Evolutionary conservation across 352 stramenopile species (phyloP).

Genomic region (Phytophthora nicotianae): DNA sequence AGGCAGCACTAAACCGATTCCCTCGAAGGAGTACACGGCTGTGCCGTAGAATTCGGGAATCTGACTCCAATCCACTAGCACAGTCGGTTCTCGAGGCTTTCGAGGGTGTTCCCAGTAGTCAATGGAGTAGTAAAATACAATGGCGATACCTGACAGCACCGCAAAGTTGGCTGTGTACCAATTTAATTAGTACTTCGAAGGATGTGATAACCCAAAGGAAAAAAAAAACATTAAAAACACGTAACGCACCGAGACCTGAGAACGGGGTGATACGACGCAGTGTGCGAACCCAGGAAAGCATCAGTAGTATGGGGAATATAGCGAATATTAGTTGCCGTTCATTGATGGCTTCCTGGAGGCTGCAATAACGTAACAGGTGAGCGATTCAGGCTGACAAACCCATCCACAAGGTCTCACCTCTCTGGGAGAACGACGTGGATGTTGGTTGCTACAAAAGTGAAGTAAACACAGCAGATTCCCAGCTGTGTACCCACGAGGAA

Average conservation of each 20-base stretch:
- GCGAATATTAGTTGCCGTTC: slow-evolving; percentile 79
- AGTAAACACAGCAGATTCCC: slow-evolving; percentile 86
- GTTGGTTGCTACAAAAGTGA: slow-evolving; percentile 85
- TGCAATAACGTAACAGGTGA: slow-evolving; percentile 20
- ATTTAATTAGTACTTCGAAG: slow-evolving; percentile 5
- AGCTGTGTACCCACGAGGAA: slow-evolving; percentile 82
- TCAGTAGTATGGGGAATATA: slow-evolving; percentile 69
- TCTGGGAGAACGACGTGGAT: slow-evolving; percentile 75
- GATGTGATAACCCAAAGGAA: no score
- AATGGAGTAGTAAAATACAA: slow-evolving; percentile 86
- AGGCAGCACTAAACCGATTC: slow-evolving; percentile 75
- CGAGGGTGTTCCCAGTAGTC: slow-evolving; percentile 54
- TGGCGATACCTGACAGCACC: slow-evolving; percentile 67
- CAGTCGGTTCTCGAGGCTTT: slow-evolving; percentile 19
- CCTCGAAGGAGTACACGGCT: slow-evolving; percentile 83
- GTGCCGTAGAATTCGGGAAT: slow-evolving; percentile 81
- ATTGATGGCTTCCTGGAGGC: slow-evolving; percentile 61
- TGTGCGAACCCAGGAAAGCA: slow-evolving; percentile 81
- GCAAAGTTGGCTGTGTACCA: slow-evolving; percentile 59
- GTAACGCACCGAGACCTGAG: slow-evolving; percentile 62
- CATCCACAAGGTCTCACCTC: slow-evolving; percentile 35
- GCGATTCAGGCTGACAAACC: neutral
- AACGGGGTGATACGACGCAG: slow-evolving; percentile 79
- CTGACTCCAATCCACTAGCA: slow-evolving; percentile 42
- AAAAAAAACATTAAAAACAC: no score